Evolutionary conservation across 306 rosid species (phyloP).

Genomic region (Hylodesmum podocarpum): DNA sequence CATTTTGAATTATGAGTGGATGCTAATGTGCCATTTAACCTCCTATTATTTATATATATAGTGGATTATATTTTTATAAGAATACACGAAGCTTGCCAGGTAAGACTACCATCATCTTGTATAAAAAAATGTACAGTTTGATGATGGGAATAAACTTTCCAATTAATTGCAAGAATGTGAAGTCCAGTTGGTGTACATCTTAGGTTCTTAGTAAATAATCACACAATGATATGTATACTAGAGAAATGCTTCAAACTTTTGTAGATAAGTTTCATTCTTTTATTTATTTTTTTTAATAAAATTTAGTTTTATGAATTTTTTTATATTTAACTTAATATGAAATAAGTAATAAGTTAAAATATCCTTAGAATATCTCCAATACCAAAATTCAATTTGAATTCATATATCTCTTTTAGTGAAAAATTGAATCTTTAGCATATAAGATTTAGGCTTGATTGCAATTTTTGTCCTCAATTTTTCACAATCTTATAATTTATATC

Average conservation of each 20-base stretch:
- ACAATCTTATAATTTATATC: no score
- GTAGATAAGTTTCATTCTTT: background rate
- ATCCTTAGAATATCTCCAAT: no score
- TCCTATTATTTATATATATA: no score
- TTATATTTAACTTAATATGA: no score
- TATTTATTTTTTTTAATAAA: no score
- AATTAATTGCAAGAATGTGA: constrained; percentile 18
- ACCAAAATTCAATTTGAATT: no score
- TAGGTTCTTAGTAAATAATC: background rate
- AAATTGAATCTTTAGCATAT: no score
- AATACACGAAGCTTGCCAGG: background rate
- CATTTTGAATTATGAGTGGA: constrained; percentile 32
- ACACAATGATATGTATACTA: background rate
- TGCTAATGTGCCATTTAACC: constrained; percentile 23
- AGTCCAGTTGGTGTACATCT: constrained; percentile 3
- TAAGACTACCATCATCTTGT: background rate
- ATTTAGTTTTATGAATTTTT: no score
- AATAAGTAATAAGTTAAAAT: no score
- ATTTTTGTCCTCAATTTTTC: no score
- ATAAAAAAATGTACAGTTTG: background rate
- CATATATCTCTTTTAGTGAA: no score
- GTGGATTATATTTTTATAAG: background rate
- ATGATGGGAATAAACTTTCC: constrained; percentile 18
- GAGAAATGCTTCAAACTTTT: background rate
- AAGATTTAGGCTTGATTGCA: no score